Percentiles rank a stretch among this genome's conserved stretches.
These are phyloP conservation scores for Fusarium graminum DNA, from an alignment of 2,329 filamentous ascomycete species.

Conservation along the genomic window DNA sequence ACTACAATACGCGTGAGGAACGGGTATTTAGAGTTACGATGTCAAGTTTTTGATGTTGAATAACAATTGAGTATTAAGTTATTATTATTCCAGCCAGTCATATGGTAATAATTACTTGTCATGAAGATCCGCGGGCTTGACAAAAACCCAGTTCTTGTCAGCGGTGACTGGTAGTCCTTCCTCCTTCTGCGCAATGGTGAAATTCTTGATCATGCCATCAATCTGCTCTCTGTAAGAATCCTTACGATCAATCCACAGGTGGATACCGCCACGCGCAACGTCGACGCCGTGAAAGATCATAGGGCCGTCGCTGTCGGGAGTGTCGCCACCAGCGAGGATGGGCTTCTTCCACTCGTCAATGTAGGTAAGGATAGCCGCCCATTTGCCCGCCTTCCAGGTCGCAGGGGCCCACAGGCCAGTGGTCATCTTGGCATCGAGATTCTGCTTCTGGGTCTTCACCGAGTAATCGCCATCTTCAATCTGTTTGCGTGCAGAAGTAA, in stretches of 20 bases:
- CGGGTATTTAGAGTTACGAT: background rate
- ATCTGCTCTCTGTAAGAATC: constrained; percentile 53
- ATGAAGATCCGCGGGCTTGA: constrained; percentile 56
- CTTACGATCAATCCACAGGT: constrained; percentile 59
- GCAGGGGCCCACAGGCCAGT: constrained; percentile 60
- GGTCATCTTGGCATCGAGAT: constrained; percentile 57
- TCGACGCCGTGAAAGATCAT: constrained; percentile 62
- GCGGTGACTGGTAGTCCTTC: constrained; percentile 57
- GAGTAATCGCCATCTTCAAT: constrained; percentile 55
- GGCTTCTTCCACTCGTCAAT: constrained; percentile 60
- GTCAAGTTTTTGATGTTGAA: background rate
- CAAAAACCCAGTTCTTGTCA: constrained; percentile 61
- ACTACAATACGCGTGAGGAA: constrained; percentile 51
- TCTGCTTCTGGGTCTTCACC: constrained; percentile 46
- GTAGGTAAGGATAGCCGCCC: constrained; percentile 58
- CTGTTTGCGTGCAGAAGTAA: constrained; percentile 57
- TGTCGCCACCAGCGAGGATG: constrained; percentile 59
- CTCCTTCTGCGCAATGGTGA: constrained; percentile 52
- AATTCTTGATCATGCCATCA: constrained; percentile 55
- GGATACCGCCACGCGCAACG: constrained; percentile 56
- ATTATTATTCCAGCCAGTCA: background rate
- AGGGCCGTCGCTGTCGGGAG: constrained; percentile 58
- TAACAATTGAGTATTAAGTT: background rate
- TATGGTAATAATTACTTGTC: background rate
- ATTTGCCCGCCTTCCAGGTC: constrained; percentile 60